A percentile compares a stretch with the other conserved stretches of the same genome.
Conservation (phyloP, 2,329 filamentous ascomycete genomes). For the Aspergillus puulaauensis region DNA sequence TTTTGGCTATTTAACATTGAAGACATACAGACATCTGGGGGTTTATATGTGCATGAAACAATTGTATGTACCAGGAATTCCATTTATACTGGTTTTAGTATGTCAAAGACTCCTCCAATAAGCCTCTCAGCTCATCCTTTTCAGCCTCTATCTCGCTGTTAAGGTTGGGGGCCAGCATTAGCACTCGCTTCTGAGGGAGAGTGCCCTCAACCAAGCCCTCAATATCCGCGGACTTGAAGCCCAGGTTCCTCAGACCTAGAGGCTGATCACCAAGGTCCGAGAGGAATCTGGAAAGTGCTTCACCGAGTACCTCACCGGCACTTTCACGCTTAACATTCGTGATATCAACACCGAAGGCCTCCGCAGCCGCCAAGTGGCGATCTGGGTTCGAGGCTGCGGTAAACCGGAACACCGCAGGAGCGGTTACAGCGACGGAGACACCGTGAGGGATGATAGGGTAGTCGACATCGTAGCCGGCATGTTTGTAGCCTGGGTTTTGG, state of each 20-base stretch:
- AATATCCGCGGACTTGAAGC: constrained; percentile 73
- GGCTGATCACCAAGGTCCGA: constrained; percentile 87
- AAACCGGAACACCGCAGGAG: constrained; percentile 91
- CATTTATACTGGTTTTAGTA: constrained; percentile 39
- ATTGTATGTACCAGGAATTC: neutral
- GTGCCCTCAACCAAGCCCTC: constrained; percentile 90
- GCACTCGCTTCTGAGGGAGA: constrained; percentile 82
- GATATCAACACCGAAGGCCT: constrained; percentile 87
- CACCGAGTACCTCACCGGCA: constrained; percentile 82
- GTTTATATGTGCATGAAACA: neutral
- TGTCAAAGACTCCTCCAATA: constrained; percentile 66
- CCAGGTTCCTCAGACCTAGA: constrained; percentile 76
- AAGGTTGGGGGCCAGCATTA: constrained; percentile 87
- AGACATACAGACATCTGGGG: neutral
- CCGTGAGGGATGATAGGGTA: constrained; percentile 88
- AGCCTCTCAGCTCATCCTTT: constrained; percentile 65
- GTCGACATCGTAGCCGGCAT: constrained; percentile 78
- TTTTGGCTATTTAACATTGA: neutral
- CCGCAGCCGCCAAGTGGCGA: constrained; percentile 83
- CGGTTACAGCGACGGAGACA: constrained; percentile 89
- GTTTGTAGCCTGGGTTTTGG: constrained; percentile 88
- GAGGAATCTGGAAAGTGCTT: constrained; percentile 80
- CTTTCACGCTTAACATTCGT: constrained; percentile 83
- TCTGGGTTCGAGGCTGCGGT: constrained; percentile 90
- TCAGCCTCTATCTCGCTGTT: constrained; percentile 68